Conservation (phyloP, 768 basidiomycete species). For the Kwoniella pini region DNA sequence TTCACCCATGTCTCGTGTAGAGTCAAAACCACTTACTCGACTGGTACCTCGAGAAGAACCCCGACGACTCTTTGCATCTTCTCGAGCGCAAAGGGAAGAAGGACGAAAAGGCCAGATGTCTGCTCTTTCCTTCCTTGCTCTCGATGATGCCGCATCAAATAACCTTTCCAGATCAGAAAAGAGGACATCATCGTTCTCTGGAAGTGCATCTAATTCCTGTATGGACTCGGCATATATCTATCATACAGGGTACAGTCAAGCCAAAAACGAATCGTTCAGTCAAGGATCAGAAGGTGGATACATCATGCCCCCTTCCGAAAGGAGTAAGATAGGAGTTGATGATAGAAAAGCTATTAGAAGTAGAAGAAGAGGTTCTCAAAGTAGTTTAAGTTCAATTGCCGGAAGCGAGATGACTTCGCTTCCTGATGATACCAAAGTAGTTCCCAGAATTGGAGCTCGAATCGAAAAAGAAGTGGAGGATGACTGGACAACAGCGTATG, state of each 20-base stretch:
- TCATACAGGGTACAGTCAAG: background rate
- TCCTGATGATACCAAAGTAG: background rate
- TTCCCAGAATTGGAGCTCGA: background rate
- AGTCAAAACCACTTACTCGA: background rate
- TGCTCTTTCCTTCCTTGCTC: conserved; percentile 15
- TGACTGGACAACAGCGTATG: conserved; percentile 10
- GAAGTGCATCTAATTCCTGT: background rate
- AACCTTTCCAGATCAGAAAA: background rate
- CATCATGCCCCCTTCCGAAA: conserved; percentile 19
- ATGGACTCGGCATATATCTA: too few relatives aligned
- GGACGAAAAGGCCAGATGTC: conserved; percentile 4
- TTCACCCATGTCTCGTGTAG: background rate
- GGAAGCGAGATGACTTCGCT: conserved; percentile 4
- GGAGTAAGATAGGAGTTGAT: conserved; percentile 13
- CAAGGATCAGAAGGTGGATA: background rate
- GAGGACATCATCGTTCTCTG: conserved; percentile 1
- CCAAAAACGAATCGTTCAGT: background rate
- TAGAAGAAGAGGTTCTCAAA: background rate
- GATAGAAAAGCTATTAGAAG: conserved; percentile 1
- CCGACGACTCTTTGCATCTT: background rate
- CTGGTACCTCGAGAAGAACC: conserved; percentile 10
- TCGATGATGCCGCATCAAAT: conserved; percentile 3
- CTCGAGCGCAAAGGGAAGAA: background rate
- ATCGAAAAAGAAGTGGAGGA: background rate
- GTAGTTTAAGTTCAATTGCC: conserved; percentile 3